These are phyloP conservation scores for Xylaria sp. DNA, from an alignment of 2,329 filamentous ascomycete genomes.

Conservation along the genomic window DNA sequence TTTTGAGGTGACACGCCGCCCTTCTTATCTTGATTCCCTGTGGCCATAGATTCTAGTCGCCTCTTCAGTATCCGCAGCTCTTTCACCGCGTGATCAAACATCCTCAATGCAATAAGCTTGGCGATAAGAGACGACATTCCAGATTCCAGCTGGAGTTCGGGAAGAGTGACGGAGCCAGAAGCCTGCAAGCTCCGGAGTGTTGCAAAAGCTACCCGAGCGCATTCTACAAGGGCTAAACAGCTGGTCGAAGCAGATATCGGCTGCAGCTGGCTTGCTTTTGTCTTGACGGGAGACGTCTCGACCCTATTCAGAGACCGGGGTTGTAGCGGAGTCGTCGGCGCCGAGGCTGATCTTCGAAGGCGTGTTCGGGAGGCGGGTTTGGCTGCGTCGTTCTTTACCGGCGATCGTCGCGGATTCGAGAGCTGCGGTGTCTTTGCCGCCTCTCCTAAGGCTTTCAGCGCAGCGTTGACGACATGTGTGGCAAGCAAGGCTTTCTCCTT, in stretches of 20 bases:
- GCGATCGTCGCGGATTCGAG: conserved; percentile 47
- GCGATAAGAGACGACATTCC: conserved; percentile 76
- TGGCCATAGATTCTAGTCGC: conserved; percentile 61
- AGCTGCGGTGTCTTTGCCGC: conserved; percentile 63
- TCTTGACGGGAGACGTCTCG: conserved; percentile 60
- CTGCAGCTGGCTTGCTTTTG: conserved; percentile 49
- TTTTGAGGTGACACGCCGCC: conserved; percentile 46
- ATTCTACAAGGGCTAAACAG: conserved; percentile 71
- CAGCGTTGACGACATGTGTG: conserved; percentile 76
- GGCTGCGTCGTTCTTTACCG: conserved; percentile 50
- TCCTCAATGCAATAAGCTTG: conserved; percentile 70
- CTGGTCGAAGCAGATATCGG: conserved; percentile 51
- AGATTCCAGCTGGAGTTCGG: conserved; percentile 74
- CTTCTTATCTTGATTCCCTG: conserved; percentile 48
- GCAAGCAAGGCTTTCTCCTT: conserved; percentile 74
- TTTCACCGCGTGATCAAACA: conserved; percentile 74
- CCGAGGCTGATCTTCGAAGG: conserved; percentile 65
- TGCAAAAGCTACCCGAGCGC: conserved; percentile 72
- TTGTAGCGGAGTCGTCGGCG: conserved; percentile 69
- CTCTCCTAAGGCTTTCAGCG: conserved; percentile 75
- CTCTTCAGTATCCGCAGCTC: conserved; percentile 74
- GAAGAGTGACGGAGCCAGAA: conserved; percentile 62
- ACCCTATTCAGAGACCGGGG: conserved; percentile 70
- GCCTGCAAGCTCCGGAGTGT: conserved; percentile 69
- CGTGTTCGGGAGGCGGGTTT: conserved; percentile 54